Evolutionary conservation across 208 protist genomes (phyloP).

Genomic region (Acanthamoeba royreba): DNA sequence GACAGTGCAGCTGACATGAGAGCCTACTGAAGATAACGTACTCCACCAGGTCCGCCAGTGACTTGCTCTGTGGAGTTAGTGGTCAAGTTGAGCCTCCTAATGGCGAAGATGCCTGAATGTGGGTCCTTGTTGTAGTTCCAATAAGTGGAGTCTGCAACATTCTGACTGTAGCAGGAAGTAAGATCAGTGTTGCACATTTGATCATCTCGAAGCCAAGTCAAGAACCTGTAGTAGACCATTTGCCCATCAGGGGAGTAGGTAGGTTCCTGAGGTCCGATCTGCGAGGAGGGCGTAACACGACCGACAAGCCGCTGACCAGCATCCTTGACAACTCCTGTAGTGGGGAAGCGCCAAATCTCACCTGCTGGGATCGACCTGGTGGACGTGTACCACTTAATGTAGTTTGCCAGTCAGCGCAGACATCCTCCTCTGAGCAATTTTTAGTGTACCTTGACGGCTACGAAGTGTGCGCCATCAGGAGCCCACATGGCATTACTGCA

Average conservation of each 20-base stretch:
- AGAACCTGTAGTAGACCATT: constrained; percentile 8
- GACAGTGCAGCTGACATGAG: not conserved
- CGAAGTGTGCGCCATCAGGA: not conserved
- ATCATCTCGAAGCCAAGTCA: not conserved
- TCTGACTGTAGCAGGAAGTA: not conserved
- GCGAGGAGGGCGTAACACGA: not conserved
- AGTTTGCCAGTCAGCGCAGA: not conserved
- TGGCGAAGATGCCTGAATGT: constrained; percentile 24
- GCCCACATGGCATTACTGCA: not conserved
- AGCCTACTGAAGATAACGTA: not conserved
- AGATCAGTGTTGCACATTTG: not conserved
- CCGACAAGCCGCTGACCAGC: not conserved
- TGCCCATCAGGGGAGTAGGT: not conserved
- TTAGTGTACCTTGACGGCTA: not conserved
- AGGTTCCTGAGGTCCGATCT: constrained; percentile 37
- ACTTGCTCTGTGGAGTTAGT: not conserved
- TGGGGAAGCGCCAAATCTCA: not conserved
- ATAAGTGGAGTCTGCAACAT: not conserved
- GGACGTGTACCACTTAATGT: constrained; percentile 11
- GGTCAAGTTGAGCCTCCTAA: not conserved
- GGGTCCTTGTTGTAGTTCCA: constrained; percentile 49
- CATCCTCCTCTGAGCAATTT: not conserved
- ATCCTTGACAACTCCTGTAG: not conserved
- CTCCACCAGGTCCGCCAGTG: not conserved
- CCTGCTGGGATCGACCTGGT: constrained; percentile 12